Base-by-base conservation (phyloP, 129 eudicot species). In the Saposhnikovia divaricata region DNA sequence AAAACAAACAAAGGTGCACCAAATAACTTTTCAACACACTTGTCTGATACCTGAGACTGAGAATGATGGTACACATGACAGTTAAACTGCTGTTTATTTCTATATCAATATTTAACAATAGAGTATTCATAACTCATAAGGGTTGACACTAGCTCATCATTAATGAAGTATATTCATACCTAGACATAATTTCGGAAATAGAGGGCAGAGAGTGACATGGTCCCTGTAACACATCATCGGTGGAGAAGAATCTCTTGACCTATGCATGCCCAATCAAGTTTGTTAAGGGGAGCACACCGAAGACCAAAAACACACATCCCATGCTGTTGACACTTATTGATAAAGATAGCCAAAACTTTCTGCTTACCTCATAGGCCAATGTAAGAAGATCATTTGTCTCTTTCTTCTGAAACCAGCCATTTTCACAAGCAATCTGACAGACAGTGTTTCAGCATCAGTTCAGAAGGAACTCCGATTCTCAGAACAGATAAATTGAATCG, bases 391-490 rank as follows among this genome's bases (percentile, higher is more conserved):
- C 74, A 14, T 57, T 38, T 18, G 83, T 44, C 25, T 81, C 79
- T 81, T 74, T 15, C 27, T 55, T 25, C 11, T 15, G 44, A 31
- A 81, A 81, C 83, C 83, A 81, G 5, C 77, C 79, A 81, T 25
- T 61, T 50, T 74, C 46, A 63, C 83, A 81, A 57, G 83, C 83
- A 81, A 55, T 43, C 83, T 81, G 44, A 13, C 55, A 53, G 44
- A 55, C 34, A 51, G 19, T 9, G 23, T 77, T 21, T 37, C 12
- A 51, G 72, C 71, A 51, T 27, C 11, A 57, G 34, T 59, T 40
- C 63, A 39, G n/a, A 39, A 34, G 23, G 6, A 55, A 57, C 16
- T 34, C 31, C 13, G 19, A 34, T 34, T 34, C 37, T 34, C 37
- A 34, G 37, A 34, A 4, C 8, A 74, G 8, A 45, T 27, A n/a